Percentiles rank a stretch among this genome's conserved stretches.
Evolutionary conservation across 1,284 basidiomycete genomes (phyloP).

Genomic region (Sutorius eximius): DNA sequence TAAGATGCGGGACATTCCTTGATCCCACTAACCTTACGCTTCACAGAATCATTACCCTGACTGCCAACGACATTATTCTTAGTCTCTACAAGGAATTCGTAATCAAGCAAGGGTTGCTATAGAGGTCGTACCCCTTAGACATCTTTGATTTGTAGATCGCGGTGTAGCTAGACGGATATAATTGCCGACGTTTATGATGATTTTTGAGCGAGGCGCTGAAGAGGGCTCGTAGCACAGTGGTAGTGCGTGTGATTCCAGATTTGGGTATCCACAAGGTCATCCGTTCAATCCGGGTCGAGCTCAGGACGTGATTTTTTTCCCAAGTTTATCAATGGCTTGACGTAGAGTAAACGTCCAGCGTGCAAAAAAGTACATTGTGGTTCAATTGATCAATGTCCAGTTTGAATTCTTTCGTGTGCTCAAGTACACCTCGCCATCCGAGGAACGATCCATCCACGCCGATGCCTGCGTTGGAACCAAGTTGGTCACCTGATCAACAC

Average conservation of each 20-base stretch:
- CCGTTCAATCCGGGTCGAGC: slow-evolving; percentile 57
- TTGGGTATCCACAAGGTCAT: slow-evolving; percentile 49
- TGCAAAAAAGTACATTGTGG: neutral
- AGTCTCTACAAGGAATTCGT: slow-evolving; percentile 62
- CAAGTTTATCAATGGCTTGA: neutral
- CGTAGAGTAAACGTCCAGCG: neutral
- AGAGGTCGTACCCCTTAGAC: slow-evolving; percentile 7
- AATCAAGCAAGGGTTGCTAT: slow-evolving; percentile 12
- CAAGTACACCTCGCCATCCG: slow-evolving; percentile 32
- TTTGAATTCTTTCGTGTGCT: slow-evolving; percentile 32
- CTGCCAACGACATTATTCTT: slow-evolving; percentile 83
- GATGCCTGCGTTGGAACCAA: slow-evolving; percentile 30
- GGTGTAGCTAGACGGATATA: neutral
- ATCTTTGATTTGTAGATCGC: neutral
- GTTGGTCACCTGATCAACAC: slow-evolving; percentile 29
- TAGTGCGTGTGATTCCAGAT: slow-evolving; percentile 40
- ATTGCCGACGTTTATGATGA: neutral
- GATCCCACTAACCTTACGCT: slow-evolving; percentile 6
- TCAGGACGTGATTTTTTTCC: slow-evolving; percentile 29
- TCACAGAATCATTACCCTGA: slow-evolving; percentile 79
- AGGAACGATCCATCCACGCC: slow-evolving; percentile 31
- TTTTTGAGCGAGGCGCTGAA: neutral
- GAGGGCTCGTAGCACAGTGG: slow-evolving; percentile 37
- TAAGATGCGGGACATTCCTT: neutral
- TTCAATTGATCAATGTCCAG: slow-evolving; percentile 28